Conservation (phyloP, 2,329 filamentous ascomycete species). For the Hysterium pulicare region DNA sequence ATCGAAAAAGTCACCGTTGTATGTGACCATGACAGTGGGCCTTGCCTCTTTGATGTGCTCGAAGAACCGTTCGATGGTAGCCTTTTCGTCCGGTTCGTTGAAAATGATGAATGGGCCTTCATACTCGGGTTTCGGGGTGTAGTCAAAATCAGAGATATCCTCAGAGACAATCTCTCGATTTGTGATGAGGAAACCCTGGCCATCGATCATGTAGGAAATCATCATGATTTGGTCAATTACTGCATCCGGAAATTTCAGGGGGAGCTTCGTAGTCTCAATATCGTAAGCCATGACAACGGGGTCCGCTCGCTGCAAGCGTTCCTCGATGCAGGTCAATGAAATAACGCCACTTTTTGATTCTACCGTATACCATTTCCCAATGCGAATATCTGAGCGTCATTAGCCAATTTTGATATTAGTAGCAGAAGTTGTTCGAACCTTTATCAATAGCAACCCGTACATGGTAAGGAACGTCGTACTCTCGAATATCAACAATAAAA, state of each 20-base stretch:
- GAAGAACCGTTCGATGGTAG: slow-evolving; percentile 86
- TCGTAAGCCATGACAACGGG: slow-evolving; percentile 99
- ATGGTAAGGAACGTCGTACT: slow-evolving; percentile 99
- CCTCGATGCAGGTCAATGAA: slow-evolving; percentile 79
- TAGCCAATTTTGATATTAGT: slow-evolving; percentile 4
- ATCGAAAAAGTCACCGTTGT: slow-evolving; percentile 99
- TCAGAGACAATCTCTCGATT: slow-evolving; percentile 97
- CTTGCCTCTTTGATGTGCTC: slow-evolving; percentile 90
- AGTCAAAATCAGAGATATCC: slow-evolving; percentile 96
- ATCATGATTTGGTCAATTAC: slow-evolving; percentile 98
- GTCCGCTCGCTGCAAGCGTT: slow-evolving; percentile 84
- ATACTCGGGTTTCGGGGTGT: slow-evolving; percentile 96
- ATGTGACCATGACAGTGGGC: slow-evolving; percentile 97
- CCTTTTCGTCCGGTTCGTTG: slow-evolving; percentile 93
- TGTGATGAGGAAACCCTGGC: slow-evolving; percentile 94
- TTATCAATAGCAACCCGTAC: slow-evolving; percentile 97
- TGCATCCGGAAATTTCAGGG: slow-evolving; percentile 93
- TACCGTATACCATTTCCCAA: slow-evolving; percentile 95
- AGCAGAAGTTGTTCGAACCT: slow-evolving; percentile 46
- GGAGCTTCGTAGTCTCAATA: slow-evolving; percentile 95
- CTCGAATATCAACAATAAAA: slow-evolving; percentile 96
- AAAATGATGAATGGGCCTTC: slow-evolving; percentile 95
- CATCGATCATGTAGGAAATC: slow-evolving; percentile 99
- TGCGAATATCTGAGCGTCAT: slow-evolving; percentile 70
- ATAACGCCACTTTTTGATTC: slow-evolving; percentile 89